These are phyloP conservation scores for Apiospora sp. DNA, from an alignment of 2,329 filamentous ascomycete genomes.

Conservation along the genomic window DNA sequence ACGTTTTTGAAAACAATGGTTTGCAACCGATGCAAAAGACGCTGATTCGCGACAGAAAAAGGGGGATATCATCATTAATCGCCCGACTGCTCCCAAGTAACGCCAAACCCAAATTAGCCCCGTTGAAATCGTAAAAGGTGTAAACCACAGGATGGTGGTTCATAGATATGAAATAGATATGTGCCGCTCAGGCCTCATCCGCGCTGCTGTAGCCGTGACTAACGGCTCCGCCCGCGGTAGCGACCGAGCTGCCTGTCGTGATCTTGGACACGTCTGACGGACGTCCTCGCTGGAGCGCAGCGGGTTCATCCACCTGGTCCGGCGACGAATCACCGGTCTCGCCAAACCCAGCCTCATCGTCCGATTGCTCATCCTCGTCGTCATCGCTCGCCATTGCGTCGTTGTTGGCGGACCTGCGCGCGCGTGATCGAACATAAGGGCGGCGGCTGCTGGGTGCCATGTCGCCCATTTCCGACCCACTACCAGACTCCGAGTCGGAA, in stretches of 20 bases:
- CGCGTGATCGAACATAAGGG: not conserved
- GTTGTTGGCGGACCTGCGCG: not conserved
- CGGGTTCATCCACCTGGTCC: slow-evolving; percentile 72
- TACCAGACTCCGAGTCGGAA: slow-evolving; percentile 34
- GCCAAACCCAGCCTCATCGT: slow-evolving; percentile 79
- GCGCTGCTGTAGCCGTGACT: slow-evolving; percentile 69
- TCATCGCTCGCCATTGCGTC: not conserved
- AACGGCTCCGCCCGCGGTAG: slow-evolving; percentile 75
- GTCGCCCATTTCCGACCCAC: slow-evolving; percentile 29
- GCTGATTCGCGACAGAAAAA: not conserved
- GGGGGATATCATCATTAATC: not conserved
- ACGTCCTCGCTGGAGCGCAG: slow-evolving; percentile 75
- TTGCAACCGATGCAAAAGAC: not conserved
- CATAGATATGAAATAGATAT: not conserved
- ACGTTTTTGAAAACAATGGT: not conserved
- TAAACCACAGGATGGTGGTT: not conserved
- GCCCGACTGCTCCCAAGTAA: not conserved
- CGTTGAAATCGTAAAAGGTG: not conserved
- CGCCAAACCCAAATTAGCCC: not conserved
- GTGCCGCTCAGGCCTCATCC: not conserved
- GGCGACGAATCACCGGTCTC: slow-evolving; percentile 77
- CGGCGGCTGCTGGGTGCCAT: slow-evolving; percentile 24
- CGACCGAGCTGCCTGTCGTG: slow-evolving; percentile 85
- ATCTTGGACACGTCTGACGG: slow-evolving; percentile 79
- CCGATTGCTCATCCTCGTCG: not conserved